Evolutionary conservation across 768 basidiomycete genomes (phyloP).

Genomic region (Podaxis rugospora): DNA sequence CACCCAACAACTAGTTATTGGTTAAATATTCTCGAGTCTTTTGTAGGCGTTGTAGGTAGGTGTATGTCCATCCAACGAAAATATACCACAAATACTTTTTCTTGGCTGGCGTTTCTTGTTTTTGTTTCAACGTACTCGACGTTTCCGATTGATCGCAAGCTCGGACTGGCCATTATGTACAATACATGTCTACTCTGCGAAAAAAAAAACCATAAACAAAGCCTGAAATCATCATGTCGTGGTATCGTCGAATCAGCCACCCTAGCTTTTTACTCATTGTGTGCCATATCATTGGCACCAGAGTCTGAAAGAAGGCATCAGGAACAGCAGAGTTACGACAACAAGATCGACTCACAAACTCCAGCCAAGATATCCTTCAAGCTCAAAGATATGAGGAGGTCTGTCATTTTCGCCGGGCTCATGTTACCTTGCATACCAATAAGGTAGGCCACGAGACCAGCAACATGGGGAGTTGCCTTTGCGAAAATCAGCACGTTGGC

Average conservation of each 20-base stretch:
- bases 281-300: no score
- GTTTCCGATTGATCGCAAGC: no score
- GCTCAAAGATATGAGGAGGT: constrained; percentile 19
- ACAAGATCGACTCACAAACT: constrained; percentile 20
- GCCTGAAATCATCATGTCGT: no score
- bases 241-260: no score
- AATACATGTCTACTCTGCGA: no score
- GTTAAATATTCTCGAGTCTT: neutral
- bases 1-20: neutral
- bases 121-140: no score
- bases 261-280: no score
- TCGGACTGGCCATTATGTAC: no score
- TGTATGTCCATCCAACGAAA: neutral
- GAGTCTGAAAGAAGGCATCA: no score
- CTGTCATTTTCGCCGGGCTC: constrained; percentile 25
- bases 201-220: no score
- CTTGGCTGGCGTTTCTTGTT: no score
- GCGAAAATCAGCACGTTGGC: neutral
- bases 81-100: neutral
- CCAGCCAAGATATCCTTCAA: constrained; percentile 24
- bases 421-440: constrained; percentile 25
- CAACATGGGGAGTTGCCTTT: constrained; percentile 35
- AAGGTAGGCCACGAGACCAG: constrained; percentile 36
- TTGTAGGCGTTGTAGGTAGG: neutral
- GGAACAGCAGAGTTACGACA: neutral